phyloP scores from a whole-genome alignment of 768 basidiomycete species.

The Auricularia sp. region DNA sequence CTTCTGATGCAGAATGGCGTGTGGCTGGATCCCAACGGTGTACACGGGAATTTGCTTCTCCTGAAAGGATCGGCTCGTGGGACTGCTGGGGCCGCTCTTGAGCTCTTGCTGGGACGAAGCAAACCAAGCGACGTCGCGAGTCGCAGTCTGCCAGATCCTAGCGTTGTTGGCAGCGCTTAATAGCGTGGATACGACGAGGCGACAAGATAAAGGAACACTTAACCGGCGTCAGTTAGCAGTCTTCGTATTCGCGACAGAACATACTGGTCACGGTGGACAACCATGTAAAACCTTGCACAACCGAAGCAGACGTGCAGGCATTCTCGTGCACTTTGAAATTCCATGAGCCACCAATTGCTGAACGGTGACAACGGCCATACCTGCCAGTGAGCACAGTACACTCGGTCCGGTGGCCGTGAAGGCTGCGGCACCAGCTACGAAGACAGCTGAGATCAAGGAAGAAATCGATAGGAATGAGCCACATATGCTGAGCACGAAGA shows the following conservation, averaged over 20 bases:
- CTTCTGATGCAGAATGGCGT: background rate
- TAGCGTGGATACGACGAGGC: conserved; percentile 36
- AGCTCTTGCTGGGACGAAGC: conserved; percentile 17
- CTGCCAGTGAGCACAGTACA: conserved; percentile 24
- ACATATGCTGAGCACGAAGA: conserved; percentile 56
- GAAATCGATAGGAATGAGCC: conserved; percentile 13
- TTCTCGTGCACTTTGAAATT: background rate
- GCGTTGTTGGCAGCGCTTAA: conserved; percentile 37
- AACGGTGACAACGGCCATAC: conserved; percentile 14
- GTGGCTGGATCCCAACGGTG: background rate
- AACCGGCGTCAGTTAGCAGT: background rate
- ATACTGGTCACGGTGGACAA: conserved; percentile 32
- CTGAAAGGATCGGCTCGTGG: conserved; percentile 24
- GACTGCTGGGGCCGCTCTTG: conserved; percentile 28
- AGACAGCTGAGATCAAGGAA: background rate
- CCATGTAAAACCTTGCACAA: conserved; percentile 57
- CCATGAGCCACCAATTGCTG: background rate
- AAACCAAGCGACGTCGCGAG: conserved; percentile 35
- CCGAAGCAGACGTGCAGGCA: conserved; percentile 42
- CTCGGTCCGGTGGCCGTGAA: conserved; percentile 31
- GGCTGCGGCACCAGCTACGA: conserved; percentile 43
- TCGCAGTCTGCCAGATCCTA: conserved; percentile 41
- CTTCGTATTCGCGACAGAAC: conserved; percentile 13
- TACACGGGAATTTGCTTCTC: conserved; percentile 1
- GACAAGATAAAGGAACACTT: conserved; percentile 54